These are phyloP conservation scores for Emericellopsis terricola DNA, from an alignment of 495 filamentous ascomycete genomes.

Conservation along the genomic window DNA sequence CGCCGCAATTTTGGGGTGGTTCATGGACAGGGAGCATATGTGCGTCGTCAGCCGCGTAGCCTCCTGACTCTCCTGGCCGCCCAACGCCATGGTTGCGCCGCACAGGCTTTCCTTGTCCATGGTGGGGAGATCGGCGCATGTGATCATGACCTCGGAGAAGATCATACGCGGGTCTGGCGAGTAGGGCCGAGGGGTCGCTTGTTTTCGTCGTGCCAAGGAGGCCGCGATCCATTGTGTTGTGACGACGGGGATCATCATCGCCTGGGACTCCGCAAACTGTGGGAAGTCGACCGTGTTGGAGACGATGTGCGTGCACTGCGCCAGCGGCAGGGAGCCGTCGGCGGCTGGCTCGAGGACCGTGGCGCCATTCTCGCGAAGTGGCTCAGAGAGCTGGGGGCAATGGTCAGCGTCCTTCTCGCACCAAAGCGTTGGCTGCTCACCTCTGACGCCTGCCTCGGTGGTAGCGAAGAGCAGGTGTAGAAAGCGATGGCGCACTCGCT, in stretches of 20 bases:
- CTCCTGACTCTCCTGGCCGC: conserved; percentile 55
- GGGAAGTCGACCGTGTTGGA: conserved; percentile 76
- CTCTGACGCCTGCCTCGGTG: conserved; percentile 18
- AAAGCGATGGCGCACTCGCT: conserved; percentile 24
- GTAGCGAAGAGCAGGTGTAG: conserved; percentile 24
- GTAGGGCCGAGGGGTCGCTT: conserved; percentile 64
- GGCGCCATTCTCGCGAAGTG: conserved; percentile 39
- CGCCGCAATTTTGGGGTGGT: conserved; percentile 49
- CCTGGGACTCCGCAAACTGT: conserved; percentile 50
- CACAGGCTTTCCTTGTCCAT: conserved; percentile 84
- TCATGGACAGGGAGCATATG: conserved; percentile 65
- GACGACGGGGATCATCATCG: conserved; percentile 66
- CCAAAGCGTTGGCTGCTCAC: conserved; percentile 9
- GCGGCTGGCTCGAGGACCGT: conserved; percentile 24
- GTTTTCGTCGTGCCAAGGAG: conserved; percentile 45
- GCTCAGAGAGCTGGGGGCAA: conserved; percentile 24
- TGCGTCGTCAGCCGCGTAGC: conserved; percentile 66
- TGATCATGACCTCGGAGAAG: conserved; percentile 64
- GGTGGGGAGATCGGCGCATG: conserved; percentile 63
- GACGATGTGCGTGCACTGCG: conserved; percentile 63
- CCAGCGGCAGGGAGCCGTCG: conserved; percentile 29
- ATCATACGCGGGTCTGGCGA: conserved; percentile 84
- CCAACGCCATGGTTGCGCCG: conserved; percentile 77
- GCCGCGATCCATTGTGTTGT: conserved; percentile 62
- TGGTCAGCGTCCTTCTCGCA: neutral